Evolutionary conservation across 2,329 filamentous ascomycete genomes (phyloP), one percentile per base, ranked within the genome.

Genomic region (Penicillium psychrosexuale): DNA sequence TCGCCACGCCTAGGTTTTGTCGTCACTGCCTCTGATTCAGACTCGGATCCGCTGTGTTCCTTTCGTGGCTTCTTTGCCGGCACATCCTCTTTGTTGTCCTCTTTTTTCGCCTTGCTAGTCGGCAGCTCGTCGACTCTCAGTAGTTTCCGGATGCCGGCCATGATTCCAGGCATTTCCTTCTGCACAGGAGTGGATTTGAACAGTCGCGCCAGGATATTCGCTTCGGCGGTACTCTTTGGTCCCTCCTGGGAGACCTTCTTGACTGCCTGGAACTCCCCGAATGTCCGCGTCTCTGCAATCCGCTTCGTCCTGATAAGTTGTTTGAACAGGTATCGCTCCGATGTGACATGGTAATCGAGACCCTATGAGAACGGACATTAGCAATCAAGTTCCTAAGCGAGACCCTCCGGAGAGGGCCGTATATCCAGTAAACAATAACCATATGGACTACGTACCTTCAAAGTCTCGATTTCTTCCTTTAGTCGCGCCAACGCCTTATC

Each of bases 101-200:
- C 8, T 19, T 59, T 61, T 27, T 40, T 39, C 22, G 60, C 58
- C 40, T 66, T 61, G 27, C 60, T 56, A 13, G 50, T 50, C 6
- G 59, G 53, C 22, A 55, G 51, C 40, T 69, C 62, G 5, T 72
- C 68, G 22, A 77, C 17, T 4, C 72, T 73, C 22, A 80, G 58
- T 36, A 77, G 52, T 47, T 63, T 66, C 19, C 70, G 68, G 52
- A 80, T 71, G 17, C 68, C 73, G 36, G 66, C 65, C 65, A 80
- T 69, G 27, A 80, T 72, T 34, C 74, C 74, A 22, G 78, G 76
- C 40, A 85, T 68, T 2, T 77, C 80, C 59, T 81, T 78, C 67
- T 80, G 81, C 12, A 85, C 82, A 0, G 81, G 82, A 51, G 77
- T 80, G 13, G 83, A 82, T 56, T 84, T 86, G 65, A 82, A 85